These are phyloP conservation scores for Leptodontidium sp. DNA, from an alignment of 2,329 filamentous ascomycete genomes.

Conservation along the genomic window DNA sequence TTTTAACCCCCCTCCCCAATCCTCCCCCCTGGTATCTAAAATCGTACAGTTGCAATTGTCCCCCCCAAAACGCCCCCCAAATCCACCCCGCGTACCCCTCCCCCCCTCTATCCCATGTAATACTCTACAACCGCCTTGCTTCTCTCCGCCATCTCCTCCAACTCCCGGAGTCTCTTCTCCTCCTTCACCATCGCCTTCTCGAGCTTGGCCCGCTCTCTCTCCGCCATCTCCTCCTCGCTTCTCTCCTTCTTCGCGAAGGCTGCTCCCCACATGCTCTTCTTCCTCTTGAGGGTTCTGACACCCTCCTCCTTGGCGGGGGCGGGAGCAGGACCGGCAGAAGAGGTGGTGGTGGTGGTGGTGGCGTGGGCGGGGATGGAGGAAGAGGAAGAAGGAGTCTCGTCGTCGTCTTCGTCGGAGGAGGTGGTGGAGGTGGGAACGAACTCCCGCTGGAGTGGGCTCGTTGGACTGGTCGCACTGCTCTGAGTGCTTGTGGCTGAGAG, in stretches of 20 bases:
- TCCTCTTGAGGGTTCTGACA: background rate
- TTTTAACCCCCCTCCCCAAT: background rate
- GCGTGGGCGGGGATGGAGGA: too few species aligned
- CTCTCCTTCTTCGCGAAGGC: background rate
- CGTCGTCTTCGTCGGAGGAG: background rate
- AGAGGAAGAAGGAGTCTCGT: background rate
- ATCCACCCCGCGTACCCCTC: background rate
- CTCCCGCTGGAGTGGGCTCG: background rate
- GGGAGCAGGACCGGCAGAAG: background rate
- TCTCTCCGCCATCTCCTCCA: background rate
- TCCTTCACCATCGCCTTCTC: background rate
- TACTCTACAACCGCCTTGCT: background rate
- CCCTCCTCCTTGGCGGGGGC: background rate
- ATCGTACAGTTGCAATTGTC: too few species aligned
- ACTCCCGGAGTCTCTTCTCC: background rate
- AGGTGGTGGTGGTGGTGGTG: background rate
- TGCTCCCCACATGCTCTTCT: slow-evolving; percentile 4
- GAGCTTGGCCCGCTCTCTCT: background rate
- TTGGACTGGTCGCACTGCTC: background rate
- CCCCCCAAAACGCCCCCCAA: background rate
- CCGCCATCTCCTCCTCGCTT: background rate
- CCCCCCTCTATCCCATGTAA: background rate
- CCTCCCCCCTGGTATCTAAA: too few species aligned
- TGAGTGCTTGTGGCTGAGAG: too few species aligned
- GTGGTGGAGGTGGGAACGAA: background rate